Base-by-base conservation (phyloP, 2,329 filamentous ascomycete species). In the Hawksworthiomyces lignivorus region DNA sequence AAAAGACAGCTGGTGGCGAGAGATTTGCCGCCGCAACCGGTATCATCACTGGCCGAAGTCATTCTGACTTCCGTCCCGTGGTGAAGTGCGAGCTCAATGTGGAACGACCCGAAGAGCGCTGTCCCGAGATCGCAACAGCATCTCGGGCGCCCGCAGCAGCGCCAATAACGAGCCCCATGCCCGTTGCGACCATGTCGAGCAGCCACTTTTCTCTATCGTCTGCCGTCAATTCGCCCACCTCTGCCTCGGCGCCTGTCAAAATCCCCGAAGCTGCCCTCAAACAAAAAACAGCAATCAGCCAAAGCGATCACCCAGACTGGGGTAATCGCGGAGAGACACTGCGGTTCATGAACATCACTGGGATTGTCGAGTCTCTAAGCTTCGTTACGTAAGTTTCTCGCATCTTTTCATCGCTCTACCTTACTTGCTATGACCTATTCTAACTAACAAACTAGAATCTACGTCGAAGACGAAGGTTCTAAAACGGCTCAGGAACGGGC, bases 71-170 rank as follows among this genome's bases (percentile, higher is more conserved):
- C 48, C 77, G 79, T 29, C 87, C 87, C 2, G 77, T 84, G 45
- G 74, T 95, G 53, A 87, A 83, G 57, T 82, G 82, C 48, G 84
- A 92, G 57, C 63, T 96, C 42, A 87, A 94, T 59, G 77, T 89
- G 14, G 87, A 92, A 56, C 84, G 70, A 46, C 56, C 59, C 7
- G 61, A 61, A 46, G 69, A 61, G 50, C 62, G 50, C 46, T 59
- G 46, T 32, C 55, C 46, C 2, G 45, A 48, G 34, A 5, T 30
- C 4, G 29, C 24, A 6, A 36, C 33, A 2, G n/a, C 38, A 15
- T 12, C 42, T 7, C 24, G 35, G 21, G 6, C 34, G 7, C n/a
- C 32, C 6, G 6, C 35, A 3, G 18, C 20, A 5, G 11, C 30
- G 26, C n/a, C 21, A 5, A 31, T 17, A 1, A 38, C 30, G 9